phyloP scores from a whole-genome alignment of 2,329 filamentous ascomycete species.

The Xylariaceae sp. region DNA sequence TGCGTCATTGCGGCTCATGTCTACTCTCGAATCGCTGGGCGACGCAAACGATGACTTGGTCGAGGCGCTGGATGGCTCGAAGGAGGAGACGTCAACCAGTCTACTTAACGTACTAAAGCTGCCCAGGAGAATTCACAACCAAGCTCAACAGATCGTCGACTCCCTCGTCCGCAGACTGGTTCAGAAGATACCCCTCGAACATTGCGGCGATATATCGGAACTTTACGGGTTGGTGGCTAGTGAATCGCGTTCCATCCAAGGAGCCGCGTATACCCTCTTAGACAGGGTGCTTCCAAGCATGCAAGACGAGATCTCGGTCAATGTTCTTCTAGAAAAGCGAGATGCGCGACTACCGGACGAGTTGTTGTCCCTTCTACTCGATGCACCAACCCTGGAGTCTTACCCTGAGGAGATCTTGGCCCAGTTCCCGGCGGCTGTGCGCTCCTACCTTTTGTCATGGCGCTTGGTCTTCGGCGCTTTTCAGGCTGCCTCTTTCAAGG shows the following conservation, averaged over 20 bases:
- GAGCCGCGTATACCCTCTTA: conserved; percentile 72
- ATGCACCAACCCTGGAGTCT: conserved; percentile 65
- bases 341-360: conserved; percentile 74
- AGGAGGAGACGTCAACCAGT: conserved; percentile 49
- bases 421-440: conserved; percentile 62
- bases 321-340: conserved; percentile 66
- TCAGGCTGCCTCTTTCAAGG: conserved; percentile 68
- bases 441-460: conserved; percentile 85
- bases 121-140: conserved; percentile 43
- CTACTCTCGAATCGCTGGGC: conserved; percentile 55
- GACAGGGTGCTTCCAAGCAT: conserved; percentile 70
- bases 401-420: conserved; percentile 62
- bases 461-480: conserved; percentile 85
- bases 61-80: conserved; percentile 62
- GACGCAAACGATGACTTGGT: conserved; percentile 81
- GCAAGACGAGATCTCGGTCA: conserved; percentile 78
- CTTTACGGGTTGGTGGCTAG: conserved; percentile 74
- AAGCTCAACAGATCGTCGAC: conserved; percentile 71
- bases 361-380: conserved; percentile 74
- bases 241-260: conserved; percentile 69
- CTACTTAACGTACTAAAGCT: conserved; percentile 60
- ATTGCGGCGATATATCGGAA: conserved; percentile 59
- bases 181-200: conserved; percentile 55
- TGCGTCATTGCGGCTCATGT: conserved; percentile 66
- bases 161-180: conserved; percentile 66